Conservation (phyloP, 2,329 filamentous ascomycete species). For the Diaporthe vaccinii region DNA sequence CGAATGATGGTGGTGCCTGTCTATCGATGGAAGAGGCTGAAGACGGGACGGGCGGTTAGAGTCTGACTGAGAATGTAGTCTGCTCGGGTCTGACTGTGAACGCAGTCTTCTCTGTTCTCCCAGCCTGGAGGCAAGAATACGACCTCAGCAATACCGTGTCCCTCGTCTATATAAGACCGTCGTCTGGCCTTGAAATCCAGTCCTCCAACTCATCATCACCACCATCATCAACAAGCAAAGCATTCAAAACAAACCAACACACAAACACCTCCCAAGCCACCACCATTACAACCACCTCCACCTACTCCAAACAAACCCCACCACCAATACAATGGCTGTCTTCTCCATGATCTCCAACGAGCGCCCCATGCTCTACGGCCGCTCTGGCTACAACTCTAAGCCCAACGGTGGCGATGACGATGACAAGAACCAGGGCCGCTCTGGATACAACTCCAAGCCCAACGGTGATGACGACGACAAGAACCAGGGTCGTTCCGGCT, state of each 20-base stretch:
- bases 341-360: slow-evolving; percentile 49
- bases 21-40: slow-evolving; percentile 39
- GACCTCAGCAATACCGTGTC: slow-evolving; percentile 37
- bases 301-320: slow-evolving; percentile 31
- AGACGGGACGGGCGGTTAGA: slow-evolving; percentile 37
- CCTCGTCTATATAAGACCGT: slow-evolving; percentile 45
- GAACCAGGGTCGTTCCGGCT: slow-evolving; percentile 61
- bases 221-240: slow-evolving; percentile 41
- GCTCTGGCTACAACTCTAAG: slow-evolving; percentile 58
- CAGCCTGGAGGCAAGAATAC: slow-evolving; percentile 22
- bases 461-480: slow-evolving; percentile 46
- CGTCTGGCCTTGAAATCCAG: slow-evolving; percentile 44
- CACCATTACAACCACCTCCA: slow-evolving; percentile 24
- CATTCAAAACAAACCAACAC: slow-evolving; percentile 37
- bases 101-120: not conserved
- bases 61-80: slow-evolving; percentile 15
- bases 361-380: slow-evolving; percentile 56
- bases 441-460: slow-evolving; percentile 58
- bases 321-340: slow-evolving; percentile 54
- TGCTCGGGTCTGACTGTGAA: slow-evolving; percentile 15
- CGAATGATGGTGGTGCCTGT: slow-evolving; percentile 27
- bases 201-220: slow-evolving; percentile 43
- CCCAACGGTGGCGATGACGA: slow-evolving; percentile 49
- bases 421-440: slow-evolving; percentile 58
- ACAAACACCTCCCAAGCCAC: slow-evolving; percentile 24